Evolutionary conservation across 768 basidiomycete species (phyloP).

Genomic region (Suillus subluteus): DNA sequence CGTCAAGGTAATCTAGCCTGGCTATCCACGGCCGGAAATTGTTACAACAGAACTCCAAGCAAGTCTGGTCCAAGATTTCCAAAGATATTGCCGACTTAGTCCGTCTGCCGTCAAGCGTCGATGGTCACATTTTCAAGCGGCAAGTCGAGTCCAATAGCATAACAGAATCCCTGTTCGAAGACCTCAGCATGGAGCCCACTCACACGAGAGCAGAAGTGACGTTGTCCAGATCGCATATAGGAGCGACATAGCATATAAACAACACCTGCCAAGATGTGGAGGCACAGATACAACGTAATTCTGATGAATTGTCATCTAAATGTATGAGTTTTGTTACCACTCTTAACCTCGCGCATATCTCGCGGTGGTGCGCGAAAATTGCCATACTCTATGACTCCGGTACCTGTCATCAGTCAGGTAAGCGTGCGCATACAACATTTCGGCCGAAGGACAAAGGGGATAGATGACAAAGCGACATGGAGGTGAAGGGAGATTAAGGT

Average conservation of each 20-base stretch:
- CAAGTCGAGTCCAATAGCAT: constrained; percentile 4
- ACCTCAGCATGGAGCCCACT: not conserved
- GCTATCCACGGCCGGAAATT: not conserved
- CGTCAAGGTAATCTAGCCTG: not conserved
- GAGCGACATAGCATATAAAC: constrained; percentile 5
- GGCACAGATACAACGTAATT: constrained; percentile 5
- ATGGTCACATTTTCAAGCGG: not conserved
- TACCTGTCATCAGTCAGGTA: constrained; percentile 34
- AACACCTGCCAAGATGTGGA: constrained; percentile 8
- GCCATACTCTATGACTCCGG: constrained; percentile 45
- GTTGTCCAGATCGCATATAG: not conserved
- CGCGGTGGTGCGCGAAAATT: constrained; percentile 69
- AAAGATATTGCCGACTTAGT: not conserved
- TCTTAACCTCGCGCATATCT: constrained; percentile 65
- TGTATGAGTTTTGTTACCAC: constrained; percentile 72
- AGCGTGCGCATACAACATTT: constrained; percentile 6
- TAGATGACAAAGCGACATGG: not conserved
- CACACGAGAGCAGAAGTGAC: not conserved
- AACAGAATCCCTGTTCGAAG: constrained; percentile 1
- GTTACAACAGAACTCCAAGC: not conserved
- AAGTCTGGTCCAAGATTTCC: not conserved
- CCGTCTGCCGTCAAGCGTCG: not conserved
- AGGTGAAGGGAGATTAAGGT: not conserved
- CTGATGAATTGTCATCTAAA: constrained; percentile 49
- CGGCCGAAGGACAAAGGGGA: constrained; percentile 15